Conservation (phyloP, 2,329 filamentous ascomycete genomes). For the Drechslerella coelobrocha region DNA sequence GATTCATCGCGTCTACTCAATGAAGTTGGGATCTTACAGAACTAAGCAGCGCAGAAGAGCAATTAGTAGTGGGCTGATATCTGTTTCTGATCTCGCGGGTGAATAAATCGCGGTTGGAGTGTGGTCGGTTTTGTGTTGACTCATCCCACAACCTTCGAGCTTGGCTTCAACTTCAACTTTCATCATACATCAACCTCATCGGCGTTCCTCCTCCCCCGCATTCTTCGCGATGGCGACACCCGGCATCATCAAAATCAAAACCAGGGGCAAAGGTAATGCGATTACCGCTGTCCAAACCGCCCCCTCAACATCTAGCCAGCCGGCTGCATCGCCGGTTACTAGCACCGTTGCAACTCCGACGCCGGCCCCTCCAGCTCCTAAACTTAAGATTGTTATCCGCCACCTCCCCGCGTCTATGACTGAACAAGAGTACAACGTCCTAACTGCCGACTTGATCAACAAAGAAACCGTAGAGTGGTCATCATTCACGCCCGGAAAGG, state of each 20-base stretch:
- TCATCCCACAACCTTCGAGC: background rate
- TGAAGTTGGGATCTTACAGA: too few species aligned
- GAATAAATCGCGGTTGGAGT: background rate
- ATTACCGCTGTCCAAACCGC: constrained; percentile 27
- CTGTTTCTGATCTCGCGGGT: too few species aligned
- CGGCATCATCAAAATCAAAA: constrained; percentile 45
- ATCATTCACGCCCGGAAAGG: constrained; percentile 74
- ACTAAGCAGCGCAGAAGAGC: too few species aligned
- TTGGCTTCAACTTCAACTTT: background rate
- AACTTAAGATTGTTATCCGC: constrained; percentile 81
- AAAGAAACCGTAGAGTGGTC: constrained; percentile 85
- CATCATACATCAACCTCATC: background rate
- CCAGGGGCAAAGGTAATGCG: constrained; percentile 30
- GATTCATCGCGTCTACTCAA: too few species aligned
- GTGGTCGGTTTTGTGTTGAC: background rate
- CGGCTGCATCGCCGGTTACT: constrained; percentile 11
- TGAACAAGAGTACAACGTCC: constrained; percentile 73
- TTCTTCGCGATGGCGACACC: constrained; percentile 36
- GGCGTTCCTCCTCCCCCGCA: background rate
- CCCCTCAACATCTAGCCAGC: background rate
- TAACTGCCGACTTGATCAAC: constrained; percentile 65
- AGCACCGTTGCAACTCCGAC: constrained; percentile 14
- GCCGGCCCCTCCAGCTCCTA: constrained; percentile 30
- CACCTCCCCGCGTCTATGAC: constrained; percentile 86
- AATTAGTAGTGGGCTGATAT: too few species aligned